These are phyloP conservation scores for Capsicum baccatum DNA, from an alignment of 257 asterid genomes.

Conservation along the genomic window DNA sequence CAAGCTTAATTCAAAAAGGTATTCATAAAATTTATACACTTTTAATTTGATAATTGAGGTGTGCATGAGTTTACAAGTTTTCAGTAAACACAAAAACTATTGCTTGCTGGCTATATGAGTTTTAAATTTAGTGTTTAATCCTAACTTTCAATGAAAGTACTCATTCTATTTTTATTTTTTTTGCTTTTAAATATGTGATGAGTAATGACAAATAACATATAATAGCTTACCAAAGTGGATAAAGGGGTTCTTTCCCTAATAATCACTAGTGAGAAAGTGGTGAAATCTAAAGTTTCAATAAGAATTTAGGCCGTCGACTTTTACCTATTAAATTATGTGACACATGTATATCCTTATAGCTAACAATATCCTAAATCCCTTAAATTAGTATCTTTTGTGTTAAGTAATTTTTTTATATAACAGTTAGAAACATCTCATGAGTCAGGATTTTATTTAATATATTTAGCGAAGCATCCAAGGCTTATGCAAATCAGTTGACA, in stretches of 20 bases:
- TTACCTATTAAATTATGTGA: too few species aligned
- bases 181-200: too few species aligned
- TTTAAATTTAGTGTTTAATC: not conserved
- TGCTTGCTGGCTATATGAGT: not conserved
- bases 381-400: not conserved
- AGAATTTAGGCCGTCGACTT: not conserved
- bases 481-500: constrained; percentile 62
- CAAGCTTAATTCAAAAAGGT: constrained; percentile 46
- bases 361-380: not conserved
- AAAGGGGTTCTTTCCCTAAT: not conserved
- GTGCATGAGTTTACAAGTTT: not conserved
- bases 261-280: not conserved
- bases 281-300: not conserved
- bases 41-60: not conserved
- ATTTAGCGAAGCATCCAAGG: constrained; percentile 54
- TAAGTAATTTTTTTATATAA: not conserved
- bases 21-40: not conserved
- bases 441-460: not conserved
- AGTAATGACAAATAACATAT: too few species aligned
- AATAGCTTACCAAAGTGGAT: too few species aligned
- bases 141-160: not conserved
- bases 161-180: not conserved
- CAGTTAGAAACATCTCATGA: not conserved
- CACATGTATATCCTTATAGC: not conserved
- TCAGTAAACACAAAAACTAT: not conserved